phyloP scores from a whole-genome alignment of 2,329 filamentous ascomycete species.

The Aspergillus vadensis region DNA sequence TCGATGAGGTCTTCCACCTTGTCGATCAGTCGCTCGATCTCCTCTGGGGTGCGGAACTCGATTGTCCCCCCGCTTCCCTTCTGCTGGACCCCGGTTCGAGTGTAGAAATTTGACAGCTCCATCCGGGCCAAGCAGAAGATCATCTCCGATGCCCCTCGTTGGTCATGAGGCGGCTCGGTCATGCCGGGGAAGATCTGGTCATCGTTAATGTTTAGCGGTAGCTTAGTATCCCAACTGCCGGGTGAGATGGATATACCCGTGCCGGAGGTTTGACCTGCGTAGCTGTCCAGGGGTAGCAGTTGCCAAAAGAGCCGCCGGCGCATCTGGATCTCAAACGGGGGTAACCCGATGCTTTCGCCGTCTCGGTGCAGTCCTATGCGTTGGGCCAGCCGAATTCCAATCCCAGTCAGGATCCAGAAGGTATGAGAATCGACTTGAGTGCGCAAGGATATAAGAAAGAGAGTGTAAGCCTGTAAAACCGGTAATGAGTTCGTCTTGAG shows the following conservation, averaged over 20 bases:
- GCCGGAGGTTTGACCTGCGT: constrained; percentile 34
- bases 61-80: constrained; percentile 7
- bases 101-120: constrained; percentile 31
- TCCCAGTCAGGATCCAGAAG: constrained; percentile 54
- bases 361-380: constrained; percentile 54
- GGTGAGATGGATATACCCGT: constrained; percentile 20
- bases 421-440: constrained; percentile 48
- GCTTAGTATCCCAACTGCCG: constrained; percentile 24
- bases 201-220: constrained; percentile 46
- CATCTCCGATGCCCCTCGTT: constrained; percentile 50
- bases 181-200: constrained; percentile 44
- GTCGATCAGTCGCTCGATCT: constrained; percentile 26
- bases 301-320: constrained; percentile 32
- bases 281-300: constrained; percentile 25
- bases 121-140: constrained; percentile 33
- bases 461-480: constrained; percentile 20
- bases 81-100: constrained; percentile 15
- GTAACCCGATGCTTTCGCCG: constrained; percentile 46
- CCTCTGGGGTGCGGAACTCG: constrained; percentile 12
- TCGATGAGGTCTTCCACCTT: constrained; percentile 37
- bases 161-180: constrained; percentile 43
- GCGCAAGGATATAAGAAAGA: constrained; percentile 32
- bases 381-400: constrained; percentile 49
- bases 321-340: constrained; percentile 50
- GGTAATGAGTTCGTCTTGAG: constrained; percentile 20